A percentile compares a stretch with the other conserved stretches of the same genome.
Conservation (phyloP, 768 basidiomycete genomes). For the Suillus clintonianus region DNA sequence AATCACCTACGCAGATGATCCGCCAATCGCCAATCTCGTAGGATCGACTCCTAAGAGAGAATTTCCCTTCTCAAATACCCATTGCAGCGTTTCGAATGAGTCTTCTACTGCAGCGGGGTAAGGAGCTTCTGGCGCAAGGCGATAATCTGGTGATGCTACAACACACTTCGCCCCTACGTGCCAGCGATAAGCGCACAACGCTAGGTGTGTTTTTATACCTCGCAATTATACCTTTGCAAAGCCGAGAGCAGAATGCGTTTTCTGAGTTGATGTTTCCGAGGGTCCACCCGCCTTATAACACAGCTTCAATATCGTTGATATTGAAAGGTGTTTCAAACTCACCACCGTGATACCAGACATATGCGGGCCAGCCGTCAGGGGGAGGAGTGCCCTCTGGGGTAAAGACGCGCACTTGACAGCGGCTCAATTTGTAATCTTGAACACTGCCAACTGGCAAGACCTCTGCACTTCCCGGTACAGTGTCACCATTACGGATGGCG, state of each 20-base stretch:
- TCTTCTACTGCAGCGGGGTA: slow-evolving; percentile 37
- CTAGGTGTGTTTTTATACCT: not conserved
- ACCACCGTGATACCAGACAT: slow-evolving; percentile 79
- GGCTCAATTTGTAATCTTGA: slow-evolving; percentile 52
- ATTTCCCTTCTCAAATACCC: slow-evolving; percentile 42
- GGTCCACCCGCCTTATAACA: slow-evolving; percentile 68
- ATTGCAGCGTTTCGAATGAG: slow-evolving; percentile 37
- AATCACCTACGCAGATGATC: slow-evolving; percentile 61
- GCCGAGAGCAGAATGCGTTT: slow-evolving; percentile 50
- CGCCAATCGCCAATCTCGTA: slow-evolving; percentile 63
- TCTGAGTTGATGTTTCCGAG: slow-evolving; percentile 66
- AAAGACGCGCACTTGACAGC: slow-evolving; percentile 62
- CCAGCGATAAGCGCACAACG: not conserved
- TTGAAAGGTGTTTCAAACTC: slow-evolving; percentile 12
- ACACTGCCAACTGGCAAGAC: slow-evolving; percentile 58
- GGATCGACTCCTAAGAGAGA: slow-evolving; percentile 50
- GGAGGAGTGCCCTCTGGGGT: slow-evolving; percentile 56
- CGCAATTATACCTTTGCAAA: slow-evolving; percentile 25
- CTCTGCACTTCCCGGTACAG: slow-evolving; percentile 57
- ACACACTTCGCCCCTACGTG: slow-evolving; percentile 33
- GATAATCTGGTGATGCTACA: slow-evolving; percentile 34
- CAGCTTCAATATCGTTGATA: not conserved
- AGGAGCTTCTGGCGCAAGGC: slow-evolving; percentile 35
- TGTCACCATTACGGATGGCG: slow-evolving; percentile 48
- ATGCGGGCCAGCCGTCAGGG: slow-evolving; percentile 64